These are phyloP conservation scores for Leucoagaricus sp. DNA, from an alignment of 1,284 basidiomycete genomes.

Conservation along the genomic window DNA sequence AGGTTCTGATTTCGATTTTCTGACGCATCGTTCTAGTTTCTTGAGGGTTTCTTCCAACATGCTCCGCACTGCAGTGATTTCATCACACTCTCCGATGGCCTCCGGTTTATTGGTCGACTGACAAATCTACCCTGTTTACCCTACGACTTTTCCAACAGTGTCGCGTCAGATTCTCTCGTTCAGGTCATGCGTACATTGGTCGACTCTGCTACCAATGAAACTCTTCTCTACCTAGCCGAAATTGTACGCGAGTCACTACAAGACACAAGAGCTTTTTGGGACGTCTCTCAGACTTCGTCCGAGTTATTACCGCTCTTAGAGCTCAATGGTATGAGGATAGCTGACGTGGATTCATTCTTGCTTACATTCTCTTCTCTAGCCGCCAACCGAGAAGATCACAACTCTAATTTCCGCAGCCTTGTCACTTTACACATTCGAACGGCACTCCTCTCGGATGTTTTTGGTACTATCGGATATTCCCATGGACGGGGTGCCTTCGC, in stretches of 20 bases:
- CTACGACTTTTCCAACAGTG: constrained; percentile 84
- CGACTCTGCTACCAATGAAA: constrained; percentile 81
- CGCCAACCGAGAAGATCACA: constrained; percentile 55
- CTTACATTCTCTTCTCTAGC: constrained; percentile 19
- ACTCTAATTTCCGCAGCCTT: constrained; percentile 74
- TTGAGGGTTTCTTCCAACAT: constrained; percentile 95
- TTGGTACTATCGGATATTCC: constrained; percentile 84
- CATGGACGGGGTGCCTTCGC: constrained; percentile 78
- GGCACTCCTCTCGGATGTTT: constrained; percentile 87
- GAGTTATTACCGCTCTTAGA: constrained; percentile 66
- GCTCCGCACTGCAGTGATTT: constrained; percentile 91
- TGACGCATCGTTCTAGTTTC: constrained; percentile 54
- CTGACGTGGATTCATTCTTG: neutral
- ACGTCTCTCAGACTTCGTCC: constrained; percentile 49
- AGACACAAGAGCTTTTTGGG: constrained; percentile 77
- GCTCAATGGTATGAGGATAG: constrained; percentile 40
- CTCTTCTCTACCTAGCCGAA: constrained; percentile 71
- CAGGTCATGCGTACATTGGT: constrained; percentile 88
- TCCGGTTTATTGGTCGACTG: constrained; percentile 76
- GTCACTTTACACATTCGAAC: constrained; percentile 79
- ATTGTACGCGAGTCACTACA: constrained; percentile 74
- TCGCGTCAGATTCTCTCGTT: constrained; percentile 83
- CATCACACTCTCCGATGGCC: constrained; percentile 72
- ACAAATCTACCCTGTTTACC: constrained; percentile 88
- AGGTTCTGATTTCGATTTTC: constrained; percentile 13